Base-by-base conservation (phyloP, 805 yeast genomes). In the Jamesozyma hellenica region DNA sequence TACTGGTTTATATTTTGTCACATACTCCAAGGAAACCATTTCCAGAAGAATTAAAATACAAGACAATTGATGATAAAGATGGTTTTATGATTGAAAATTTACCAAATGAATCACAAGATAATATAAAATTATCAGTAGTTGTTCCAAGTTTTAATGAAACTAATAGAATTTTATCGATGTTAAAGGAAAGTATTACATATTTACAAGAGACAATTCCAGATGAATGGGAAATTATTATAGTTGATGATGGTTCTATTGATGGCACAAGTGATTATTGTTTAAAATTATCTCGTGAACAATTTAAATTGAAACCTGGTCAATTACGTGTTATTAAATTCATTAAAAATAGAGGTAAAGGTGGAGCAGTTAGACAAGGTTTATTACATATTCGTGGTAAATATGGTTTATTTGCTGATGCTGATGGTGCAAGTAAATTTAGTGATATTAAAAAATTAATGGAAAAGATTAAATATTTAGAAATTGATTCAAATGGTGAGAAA, bases 131-230 rank as follows among this genome's bases (percentile, higher is more conserved):
- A 32, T 76, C 92, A 19, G 79, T 92, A 19, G 87, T 92, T 6
- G 75, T 92, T 5, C 98, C 98, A n/a, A 86, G 96, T 57, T 92
- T 74, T 55, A 92, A 92, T 55, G 98, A 92, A 60, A 78, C 81
- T 1, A 59, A 66, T 12, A 70, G 98, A 39, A 70, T 92, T 44
- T 71, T 73, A 26, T 56, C 63, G 30, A 84, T 85, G 92, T 63
- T 85, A 30, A 75, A 72, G 38, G 95, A 85, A 41, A 68, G 84
- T 1, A 67, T 83, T 26, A 71, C 58, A 3, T 75, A 71, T 47
- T 64, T 90, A 44, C 55, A 67, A 29, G 25, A 41, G 4, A 49
- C 63, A 6, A 63, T 65, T 44, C 39, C 46, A 3, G 46, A 56
- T 2, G 53, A 60, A 34, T 50, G 66, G 43, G 98, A 92, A 62